Base-by-base conservation (phyloP, 2,329 filamentous ascomycete genomes). In the Ampelomyces quisqualis region DNA sequence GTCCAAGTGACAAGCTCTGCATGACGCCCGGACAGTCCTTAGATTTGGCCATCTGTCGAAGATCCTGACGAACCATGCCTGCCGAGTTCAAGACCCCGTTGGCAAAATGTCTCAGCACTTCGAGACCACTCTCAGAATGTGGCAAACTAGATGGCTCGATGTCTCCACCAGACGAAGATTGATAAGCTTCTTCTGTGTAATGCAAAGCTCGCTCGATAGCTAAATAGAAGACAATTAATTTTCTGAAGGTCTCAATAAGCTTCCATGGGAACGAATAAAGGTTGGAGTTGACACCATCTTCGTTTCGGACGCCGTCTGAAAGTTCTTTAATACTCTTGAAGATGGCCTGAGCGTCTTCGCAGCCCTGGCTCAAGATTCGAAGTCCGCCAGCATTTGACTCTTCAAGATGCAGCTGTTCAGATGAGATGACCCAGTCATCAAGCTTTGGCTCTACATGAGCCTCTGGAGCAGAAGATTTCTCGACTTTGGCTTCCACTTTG, bases 31-130 rank as follows among this genome's bases (percentile, higher is more conserved):
- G 17, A 4, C 47, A 45, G 5, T 23, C 18, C 7, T 38, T 13
- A 1, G 54, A 43, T 3, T 42, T 52, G 5, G 45, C 54, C 62
- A 67, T 65, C 0, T 38, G 14, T 34, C 62, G 63, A 5, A 67
- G 40, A n/a, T 62, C 50, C 8, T 38, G 43, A 2, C 62, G 53
- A 9, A 55, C 49, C 11, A 22, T 19, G 2, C 26, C 18, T 7
- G 66, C 8, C 3, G 48, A 51, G 1, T 21, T 24, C 9, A 42
- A 38, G 10, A 45, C 53, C 10, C 45, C 49, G 1, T 53, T 42
- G 7, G 41, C 40, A 21, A 65, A 65, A 1, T 33, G 29, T 26
- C 45, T 31, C 8, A 67, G 22, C 2, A 57, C 52, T 3, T 43
- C 38, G 6, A 59, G 35, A 3, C 55, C 55, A 9, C 13, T 13